Base-by-base conservation (phyloP, 768 basidiomycete genomes). In the Trametes cubensis region DNA sequence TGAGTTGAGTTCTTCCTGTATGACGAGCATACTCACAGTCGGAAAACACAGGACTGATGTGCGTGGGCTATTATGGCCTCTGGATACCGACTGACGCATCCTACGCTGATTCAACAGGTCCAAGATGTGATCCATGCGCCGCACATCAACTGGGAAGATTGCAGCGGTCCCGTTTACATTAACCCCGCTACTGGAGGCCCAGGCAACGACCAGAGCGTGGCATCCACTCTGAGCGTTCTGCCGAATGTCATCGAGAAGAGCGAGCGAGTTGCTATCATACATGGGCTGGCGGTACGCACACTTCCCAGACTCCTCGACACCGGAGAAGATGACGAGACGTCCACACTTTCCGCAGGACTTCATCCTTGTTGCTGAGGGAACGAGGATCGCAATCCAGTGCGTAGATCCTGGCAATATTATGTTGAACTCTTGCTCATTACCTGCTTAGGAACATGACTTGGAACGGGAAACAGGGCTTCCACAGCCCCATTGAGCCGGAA, bases 231-330 rank as follows among this genome's bases (percentile, higher is more conserved):
- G 6, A 75, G 73, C 62, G 74, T 75, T 4, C 64, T 77, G 14
- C 74, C 74, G 4, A 75, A 74, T 56, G 75, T 76, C 10, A 76
- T 77, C 51, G 75, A 77, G 61, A 77, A 76, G 68, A 74, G 72
- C 60, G 68, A 69, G 30, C 70, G 76, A 14, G 71, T 68, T 6
- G 73, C 73, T 17, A 72, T 77, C 44, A 66, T 72, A 23, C 76
- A 77, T 54, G 76, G 76, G 15, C 66, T 75, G 7, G 72, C 73
- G 42, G 74, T 73, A 11, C 21, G 20, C n/a, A 25, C 6, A 20
- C 45, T 46, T n/a, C 44, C 10, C 10, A 2, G 8, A 11, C 26
- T 30, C 28, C 17, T 6, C 6, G 10, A 28, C 1, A 17, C 25
- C 28, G 13, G 2, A 2, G 11, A 17, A 6, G 42, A 30, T 55